phyloP scores from a whole-genome alignment of 2,329 filamentous ascomycete species.

The Zalaria sp. region DNA sequence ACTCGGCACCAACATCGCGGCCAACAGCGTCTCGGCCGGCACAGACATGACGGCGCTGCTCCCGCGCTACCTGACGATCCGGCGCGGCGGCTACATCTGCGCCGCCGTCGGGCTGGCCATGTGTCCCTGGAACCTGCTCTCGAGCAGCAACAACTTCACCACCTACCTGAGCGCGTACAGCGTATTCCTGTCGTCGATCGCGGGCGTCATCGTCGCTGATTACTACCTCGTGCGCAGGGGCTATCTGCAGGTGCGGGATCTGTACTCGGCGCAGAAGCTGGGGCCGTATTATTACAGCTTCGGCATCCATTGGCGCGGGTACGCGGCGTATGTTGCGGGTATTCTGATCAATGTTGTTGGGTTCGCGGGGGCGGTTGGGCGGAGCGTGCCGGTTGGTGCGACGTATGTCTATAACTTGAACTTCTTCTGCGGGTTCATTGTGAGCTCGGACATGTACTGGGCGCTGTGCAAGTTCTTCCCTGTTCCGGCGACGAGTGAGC shows the following conservation, averaged over 20 bases:
- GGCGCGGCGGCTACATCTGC: slow-evolving; percentile 76
- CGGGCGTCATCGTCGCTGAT: slow-evolving; percentile 78
- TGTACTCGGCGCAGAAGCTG: slow-evolving; percentile 57
- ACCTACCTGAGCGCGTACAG: slow-evolving; percentile 86
- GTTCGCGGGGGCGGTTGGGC: slow-evolving; percentile 69
- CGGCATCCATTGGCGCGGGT: slow-evolving; percentile 74
- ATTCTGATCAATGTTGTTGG: slow-evolving; percentile 87
- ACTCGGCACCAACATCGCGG: slow-evolving; percentile 36
- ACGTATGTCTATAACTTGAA: slow-evolving; percentile 82
- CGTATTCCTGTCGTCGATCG: slow-evolving; percentile 83
- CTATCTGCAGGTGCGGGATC: slow-evolving; percentile 61
- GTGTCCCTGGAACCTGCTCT: slow-evolving; percentile 73
- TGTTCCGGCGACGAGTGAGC: slow-evolving; percentile 49
- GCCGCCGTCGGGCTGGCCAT: slow-evolving; percentile 68
- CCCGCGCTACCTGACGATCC: slow-evolving; percentile 47
- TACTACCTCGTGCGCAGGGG: slow-evolving; percentile 79
- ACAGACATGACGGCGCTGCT: slow-evolving; percentile 37
- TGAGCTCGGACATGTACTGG: slow-evolving; percentile 56
- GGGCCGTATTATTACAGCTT: slow-evolving; percentile 61
- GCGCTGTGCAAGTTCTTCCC: slow-evolving; percentile 54
- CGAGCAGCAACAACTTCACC: slow-evolving; percentile 59
- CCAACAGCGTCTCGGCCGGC: slow-evolving; percentile 36
- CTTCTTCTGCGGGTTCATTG: slow-evolving; percentile 73
- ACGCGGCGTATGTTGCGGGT: slow-evolving; percentile 66
- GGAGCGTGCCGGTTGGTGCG: slow-evolving; percentile 58